Evolutionary conservation across 2,329 filamentous ascomycete species (phyloP).

Genomic region (Lachnellula cervina): DNA sequence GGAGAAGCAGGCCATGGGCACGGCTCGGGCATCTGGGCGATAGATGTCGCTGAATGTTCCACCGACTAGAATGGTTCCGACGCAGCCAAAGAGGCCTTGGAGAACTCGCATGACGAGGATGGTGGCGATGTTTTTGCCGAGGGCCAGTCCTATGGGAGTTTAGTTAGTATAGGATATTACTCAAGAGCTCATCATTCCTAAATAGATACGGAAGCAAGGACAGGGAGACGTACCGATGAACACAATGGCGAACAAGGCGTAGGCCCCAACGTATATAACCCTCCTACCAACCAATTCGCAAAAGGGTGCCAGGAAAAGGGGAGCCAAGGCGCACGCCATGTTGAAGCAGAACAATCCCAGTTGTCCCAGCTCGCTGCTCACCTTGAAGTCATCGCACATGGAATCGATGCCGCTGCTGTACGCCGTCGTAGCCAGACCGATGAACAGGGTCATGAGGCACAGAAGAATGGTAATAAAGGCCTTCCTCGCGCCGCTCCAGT

Average conservation of each 20-base stretch:
- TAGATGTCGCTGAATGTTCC: constrained; percentile 86
- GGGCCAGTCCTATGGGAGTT: constrained; percentile 52
- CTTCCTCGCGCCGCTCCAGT: constrained; percentile 43
- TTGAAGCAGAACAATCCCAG: constrained; percentile 66
- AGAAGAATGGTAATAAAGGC: constrained; percentile 42
- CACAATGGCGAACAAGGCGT: constrained; percentile 33
- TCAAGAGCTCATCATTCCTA: too few relatives aligned
- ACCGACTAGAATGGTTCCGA: constrained; percentile 72
- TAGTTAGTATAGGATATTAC: too few relatives aligned
- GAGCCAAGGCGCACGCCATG: constrained; percentile 73
- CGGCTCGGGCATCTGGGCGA: constrained; percentile 69
- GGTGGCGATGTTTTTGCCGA: constrained; percentile 64
- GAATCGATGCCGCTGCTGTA: constrained; percentile 45
- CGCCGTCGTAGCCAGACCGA: constrained; percentile 49
- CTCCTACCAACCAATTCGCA: constrained; percentile 81
- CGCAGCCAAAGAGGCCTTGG: constrained; percentile 64
- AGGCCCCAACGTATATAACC: constrained; percentile 69
- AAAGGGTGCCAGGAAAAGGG: constrained; percentile 81
- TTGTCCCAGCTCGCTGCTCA: constrained; percentile 40
- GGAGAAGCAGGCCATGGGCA: constrained; percentile 82
- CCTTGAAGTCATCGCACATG: constrained; percentile 42
- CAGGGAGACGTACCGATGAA: constrained; percentile 31
- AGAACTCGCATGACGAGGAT: constrained; percentile 66
- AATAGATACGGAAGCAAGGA: too few relatives aligned
- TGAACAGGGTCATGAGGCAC: constrained; percentile 49